Base-by-base conservation (phyloP, 352 stramenopile species). In the Globisporangium alternatum region DNA sequence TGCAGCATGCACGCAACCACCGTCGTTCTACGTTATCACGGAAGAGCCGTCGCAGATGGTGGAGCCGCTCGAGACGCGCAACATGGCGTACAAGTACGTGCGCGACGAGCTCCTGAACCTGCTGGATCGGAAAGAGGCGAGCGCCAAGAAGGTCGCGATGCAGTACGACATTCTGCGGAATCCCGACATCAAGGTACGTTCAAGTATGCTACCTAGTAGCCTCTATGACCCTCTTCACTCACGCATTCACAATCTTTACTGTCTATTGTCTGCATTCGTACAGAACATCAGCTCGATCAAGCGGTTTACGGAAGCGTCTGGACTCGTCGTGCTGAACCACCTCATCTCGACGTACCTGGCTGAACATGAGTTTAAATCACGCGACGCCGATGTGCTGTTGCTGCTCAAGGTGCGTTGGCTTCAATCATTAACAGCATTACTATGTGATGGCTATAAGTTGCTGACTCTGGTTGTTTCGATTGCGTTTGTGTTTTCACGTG, bases 141-240 rank as follows among this genome's bases (percentile, higher is more conserved):
- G 39, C 22, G 47, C 15, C 1, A 71, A 75, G 43, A 88, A 84
- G 61, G 78, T 69, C 39, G 56, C 72, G 30, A 65, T 89, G 37
- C 80, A 90, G 28, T 83, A 82, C 39, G 78, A 85, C 39, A 65
- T 90, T 33, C 68, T 92, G n/a, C 55, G 63, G 8, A 90, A 92
- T 48, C 54, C 68, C 8, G 79, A 88, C 56, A 77, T 88, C 39
- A 81, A 80, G 56, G 70, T 74, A 44, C 30, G 7, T 35, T 58
- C 13, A 33, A 12, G 21, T 15, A n/a, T 43, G 17, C 7, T 22
- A 7, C 28, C 9, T 25, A 30, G 33, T 12, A 43, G 33, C 22
- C n/a, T 28, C n/a, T 22, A 8, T 37, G 17, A 54, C 47, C 28
- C 1, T 35, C 21, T 15, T 39, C 31, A 15, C 8, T 56, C 3